Conservation (phyloP, 257 asterid genomes). For the Solanum sitiens region DNA sequence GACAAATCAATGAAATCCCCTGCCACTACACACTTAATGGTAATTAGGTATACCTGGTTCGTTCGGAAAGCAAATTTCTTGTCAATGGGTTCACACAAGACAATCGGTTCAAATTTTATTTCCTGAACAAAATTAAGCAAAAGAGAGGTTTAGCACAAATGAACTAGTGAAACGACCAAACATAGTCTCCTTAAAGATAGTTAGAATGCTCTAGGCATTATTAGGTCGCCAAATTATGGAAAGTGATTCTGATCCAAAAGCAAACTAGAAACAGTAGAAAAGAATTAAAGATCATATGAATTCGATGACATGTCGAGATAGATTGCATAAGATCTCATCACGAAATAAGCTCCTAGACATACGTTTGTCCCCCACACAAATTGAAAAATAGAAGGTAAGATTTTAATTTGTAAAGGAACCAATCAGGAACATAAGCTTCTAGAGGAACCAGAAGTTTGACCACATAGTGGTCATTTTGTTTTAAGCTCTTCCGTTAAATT, state of each 20-base stretch:
- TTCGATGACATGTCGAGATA: neutral
- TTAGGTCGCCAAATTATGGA: neutral
- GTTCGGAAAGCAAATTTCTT: conserved; percentile 50
- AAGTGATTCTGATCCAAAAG: neutral
- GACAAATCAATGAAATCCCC: neutral
- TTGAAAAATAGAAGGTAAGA: neutral
- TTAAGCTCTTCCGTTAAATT: neutral
- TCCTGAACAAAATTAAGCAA: conserved; percentile 34
- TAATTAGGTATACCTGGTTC: conserved; percentile 50
- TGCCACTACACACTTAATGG: neutral
- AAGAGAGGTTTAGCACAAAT: neutral
- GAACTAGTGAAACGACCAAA: neutral
- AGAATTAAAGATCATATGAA: neutral
- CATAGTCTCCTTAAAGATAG: neutral
- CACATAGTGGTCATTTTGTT: neutral
- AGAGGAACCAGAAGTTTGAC: neutral
- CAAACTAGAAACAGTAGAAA: neutral
- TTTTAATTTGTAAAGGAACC: neutral
- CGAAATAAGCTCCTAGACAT: neutral
- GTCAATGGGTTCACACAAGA: conserved; percentile 92
- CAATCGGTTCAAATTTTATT: conserved; percentile 80
- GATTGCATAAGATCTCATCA: neutral
- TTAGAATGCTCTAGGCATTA: neutral
- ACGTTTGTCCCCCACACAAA: neutral
- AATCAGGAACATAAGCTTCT: neutral